These are phyloP conservation scores for Blastobotrys buckinghamii DNA, from an alignment of 1,139 yeast species.

Conservation along the genomic window DNA sequence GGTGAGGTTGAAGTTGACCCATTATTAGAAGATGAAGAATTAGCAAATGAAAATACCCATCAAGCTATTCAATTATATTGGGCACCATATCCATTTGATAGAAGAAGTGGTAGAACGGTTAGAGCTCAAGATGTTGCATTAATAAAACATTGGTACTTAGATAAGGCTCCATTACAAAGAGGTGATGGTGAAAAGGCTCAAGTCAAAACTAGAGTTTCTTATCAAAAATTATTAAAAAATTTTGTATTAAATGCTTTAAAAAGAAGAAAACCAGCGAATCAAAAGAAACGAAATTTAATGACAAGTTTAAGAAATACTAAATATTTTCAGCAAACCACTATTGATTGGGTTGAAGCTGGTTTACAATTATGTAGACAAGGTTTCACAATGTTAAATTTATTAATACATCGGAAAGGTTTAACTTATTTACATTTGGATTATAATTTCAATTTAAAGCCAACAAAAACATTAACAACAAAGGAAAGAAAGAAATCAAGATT, in stretches of 20 bases:
- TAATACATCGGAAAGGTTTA: conserved; percentile 86
- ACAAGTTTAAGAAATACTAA: conserved; percentile 69
- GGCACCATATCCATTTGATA: conserved; percentile 84
- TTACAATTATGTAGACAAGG: conserved; percentile 91
- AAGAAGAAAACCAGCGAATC: conserved; percentile 36
- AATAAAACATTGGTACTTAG: conserved; percentile 74
- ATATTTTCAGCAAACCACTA: conserved; percentile 83
- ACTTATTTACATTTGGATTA: conserved; percentile 92
- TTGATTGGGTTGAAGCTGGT: conserved; percentile 99
- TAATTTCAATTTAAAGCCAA: conserved; percentile 93
- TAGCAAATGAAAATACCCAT: conserved; percentile 41
- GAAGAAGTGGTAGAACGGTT: conserved; percentile 60
- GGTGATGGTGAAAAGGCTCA: conserved; percentile 41
- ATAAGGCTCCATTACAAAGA: conserved; percentile 49
- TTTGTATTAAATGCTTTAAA: conserved; percentile 64
- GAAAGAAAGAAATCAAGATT: conserved; percentile 94
- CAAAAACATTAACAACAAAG: conserved; percentile 91
- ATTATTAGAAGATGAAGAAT: conserved; percentile 40
- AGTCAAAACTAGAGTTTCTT: conserved; percentile 74
- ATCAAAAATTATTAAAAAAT: conserved; percentile 76
- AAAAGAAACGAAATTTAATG: conserved; percentile 53
- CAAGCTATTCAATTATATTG: conserved; percentile 62
- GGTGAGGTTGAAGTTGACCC: conserved; percentile 43
- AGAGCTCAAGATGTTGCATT: conserved; percentile 90
- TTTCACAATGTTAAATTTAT: conserved; percentile 81